These are phyloP conservation scores for Tolypocladium cylindrosporum DNA, from an alignment of 2,329 filamentous ascomycete species.

Conservation along the genomic window DNA sequence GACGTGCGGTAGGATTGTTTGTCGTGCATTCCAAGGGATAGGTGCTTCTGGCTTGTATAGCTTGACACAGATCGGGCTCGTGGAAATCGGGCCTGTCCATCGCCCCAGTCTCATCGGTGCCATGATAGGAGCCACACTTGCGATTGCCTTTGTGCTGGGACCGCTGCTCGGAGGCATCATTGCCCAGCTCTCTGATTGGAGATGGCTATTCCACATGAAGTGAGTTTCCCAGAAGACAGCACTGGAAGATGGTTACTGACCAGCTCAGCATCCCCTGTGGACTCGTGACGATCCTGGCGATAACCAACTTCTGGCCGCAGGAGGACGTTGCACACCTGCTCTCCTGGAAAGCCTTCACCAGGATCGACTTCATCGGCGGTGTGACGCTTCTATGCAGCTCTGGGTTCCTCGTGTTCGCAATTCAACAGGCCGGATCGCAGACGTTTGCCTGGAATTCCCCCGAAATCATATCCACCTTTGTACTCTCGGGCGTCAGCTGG, in stretches of 20 bases:
- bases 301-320: conserved; percentile 36
- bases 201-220: conserved; percentile 55
- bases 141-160: conserved; percentile 47
- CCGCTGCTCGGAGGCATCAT: conserved; percentile 48
- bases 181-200: conserved; percentile 42
- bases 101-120: conserved; percentile 44
- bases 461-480: conserved; percentile 38
- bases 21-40: conserved; percentile 48
- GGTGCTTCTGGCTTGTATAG: conserved; percentile 54
- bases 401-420: conserved; percentile 42
- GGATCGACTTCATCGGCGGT: conserved; percentile 43
- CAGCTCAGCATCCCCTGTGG: conserved; percentile 38
- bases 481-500: conserved; percentile 37
- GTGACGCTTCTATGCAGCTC: conserved; percentile 40
- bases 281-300: conserved; percentile 31
- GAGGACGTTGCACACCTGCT: conserved; percentile 23
- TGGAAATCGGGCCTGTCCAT: conserved; percentile 44
- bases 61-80: conserved; percentile 45
- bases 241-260: conserved; percentile 5
- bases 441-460: conserved; percentile 41
- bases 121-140: conserved; percentile 44
- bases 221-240: conserved; percentile 17
- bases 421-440: conserved; percentile 46
- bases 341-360: conserved; percentile 31
- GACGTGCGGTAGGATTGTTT: conserved; percentile 37